phyloP scores from a whole-genome alignment of 2,329 filamentous ascomycete species.

The Parastagonospora avenae region DNA sequence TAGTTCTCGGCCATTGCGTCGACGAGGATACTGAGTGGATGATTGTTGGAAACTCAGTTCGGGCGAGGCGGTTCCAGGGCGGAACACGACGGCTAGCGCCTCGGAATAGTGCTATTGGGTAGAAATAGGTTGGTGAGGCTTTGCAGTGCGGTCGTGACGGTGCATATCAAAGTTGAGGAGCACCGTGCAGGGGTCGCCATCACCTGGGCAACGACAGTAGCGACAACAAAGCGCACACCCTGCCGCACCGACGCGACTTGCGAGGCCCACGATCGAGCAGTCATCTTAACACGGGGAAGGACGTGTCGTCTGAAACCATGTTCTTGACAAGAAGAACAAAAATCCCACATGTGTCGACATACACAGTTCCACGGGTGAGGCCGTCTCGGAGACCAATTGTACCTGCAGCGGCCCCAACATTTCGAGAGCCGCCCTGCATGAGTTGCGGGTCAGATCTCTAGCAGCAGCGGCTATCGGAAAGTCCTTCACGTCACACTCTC shows the following conservation, averaged over 20 bases:
- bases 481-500: constrained; percentile 9
- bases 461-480: constrained; percentile 11
- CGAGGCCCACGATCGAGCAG: neutral
- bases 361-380: neutral
- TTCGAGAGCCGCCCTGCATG: constrained; percentile 21
- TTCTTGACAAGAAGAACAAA: neutral
- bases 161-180: constrained; percentile 19
- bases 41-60: constrained; percentile 18
- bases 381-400: constrained; percentile 1
- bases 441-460: constrained; percentile 6
- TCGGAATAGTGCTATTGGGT: constrained; percentile 22
- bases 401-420: constrained; percentile 16
- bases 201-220: constrained; percentile 32
- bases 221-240: constrained; percentile 37
- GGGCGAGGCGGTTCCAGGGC: constrained; percentile 25
- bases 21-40: constrained; percentile 21
- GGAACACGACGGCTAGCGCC: constrained; percentile 30
- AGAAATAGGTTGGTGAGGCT: constrained; percentile 36
- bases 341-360: neutral
- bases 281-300: neutral
- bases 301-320: neutral
- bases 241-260: constrained; percentile 5
- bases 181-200: constrained; percentile 14
- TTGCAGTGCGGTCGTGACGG: constrained; percentile 8
- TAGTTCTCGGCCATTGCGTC: constrained; percentile 79